Evolutionary conservation across 1,139 yeast genomes (phyloP).

Genomic region (Saccharomyces hybrid): DNA sequence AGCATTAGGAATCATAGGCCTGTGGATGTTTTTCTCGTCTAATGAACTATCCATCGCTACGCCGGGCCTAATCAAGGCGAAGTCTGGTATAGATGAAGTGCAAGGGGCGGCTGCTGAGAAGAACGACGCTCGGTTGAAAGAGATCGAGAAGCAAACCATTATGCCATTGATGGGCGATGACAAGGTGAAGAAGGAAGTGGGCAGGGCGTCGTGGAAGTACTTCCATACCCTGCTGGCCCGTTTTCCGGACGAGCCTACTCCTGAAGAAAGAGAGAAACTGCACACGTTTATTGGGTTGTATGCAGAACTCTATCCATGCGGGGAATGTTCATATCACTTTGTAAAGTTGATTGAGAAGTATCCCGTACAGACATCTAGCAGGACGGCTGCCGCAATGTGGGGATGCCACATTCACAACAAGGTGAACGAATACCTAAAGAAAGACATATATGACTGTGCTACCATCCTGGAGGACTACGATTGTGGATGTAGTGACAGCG

Average conservation of each 20-base stretch:
- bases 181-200: slow-evolving; percentile 42
- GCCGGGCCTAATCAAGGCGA: neutral
- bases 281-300: slow-evolving; percentile 47
- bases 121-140: neutral
- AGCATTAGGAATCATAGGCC: slow-evolving; percentile 12
- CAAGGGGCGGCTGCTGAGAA: slow-evolving; percentile 1
- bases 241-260: slow-evolving; percentile 75
- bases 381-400: slow-evolving; percentile 88
- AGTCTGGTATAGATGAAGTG: neutral
- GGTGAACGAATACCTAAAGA: slow-evolving; percentile 67
- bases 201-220: slow-evolving; percentile 84
- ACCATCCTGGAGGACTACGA: slow-evolving; percentile 82
- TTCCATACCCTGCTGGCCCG: slow-evolving; percentile 88
- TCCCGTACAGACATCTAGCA: slow-evolving; percentile 79
- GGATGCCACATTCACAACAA: slow-evolving; percentile 91
- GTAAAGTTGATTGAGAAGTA: slow-evolving; percentile 53
- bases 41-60: slow-evolving; percentile 4
- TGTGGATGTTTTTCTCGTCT: slow-evolving; percentile 17
- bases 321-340: slow-evolving; percentile 93
- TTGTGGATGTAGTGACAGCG: slow-evolving; percentile 65
- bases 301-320: slow-evolving; percentile 83
- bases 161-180: slow-evolving; percentile 83
- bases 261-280: slow-evolving; percentile 56
- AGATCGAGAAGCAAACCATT: slow-evolving; percentile 28
- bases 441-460: slow-evolving; percentile 74